A percentile compares a stretch with the other conserved stretches of the same genome.
phyloP scores from a whole-genome alignment of 257 asterid species.

The Hygrophila difformis region DNA sequence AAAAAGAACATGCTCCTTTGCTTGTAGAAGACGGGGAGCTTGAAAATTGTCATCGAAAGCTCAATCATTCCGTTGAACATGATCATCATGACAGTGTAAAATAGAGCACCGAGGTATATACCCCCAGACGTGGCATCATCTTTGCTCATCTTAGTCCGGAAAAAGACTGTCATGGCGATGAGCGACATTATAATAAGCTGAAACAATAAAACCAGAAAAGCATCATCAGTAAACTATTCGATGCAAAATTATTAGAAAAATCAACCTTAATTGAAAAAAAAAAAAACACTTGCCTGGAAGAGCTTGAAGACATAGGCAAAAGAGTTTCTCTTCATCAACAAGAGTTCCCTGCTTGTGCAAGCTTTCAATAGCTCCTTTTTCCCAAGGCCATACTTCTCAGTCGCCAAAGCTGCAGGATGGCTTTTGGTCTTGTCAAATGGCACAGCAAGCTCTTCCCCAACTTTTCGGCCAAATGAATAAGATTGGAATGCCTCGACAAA shows the following conservation, averaged over 20 bases:
- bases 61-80: constrained; percentile 60
- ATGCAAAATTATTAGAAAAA: too few species aligned
- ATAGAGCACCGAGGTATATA: constrained; percentile 43
- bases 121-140: constrained; percentile 31
- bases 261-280: too few species aligned
- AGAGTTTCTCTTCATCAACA: constrained; percentile 59
- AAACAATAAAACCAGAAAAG: too few species aligned
- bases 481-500: constrained; percentile 48
- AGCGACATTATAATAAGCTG: constrained; percentile 34
- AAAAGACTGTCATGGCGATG: constrained; percentile 39
- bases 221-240: too few species aligned
- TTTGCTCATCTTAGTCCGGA: constrained; percentile 46
- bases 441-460: constrained; percentile 32
- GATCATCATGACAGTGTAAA: constrained; percentile 29
- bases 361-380: constrained; percentile 47
- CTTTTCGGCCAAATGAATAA: constrained; percentile 21
- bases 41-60: constrained; percentile 43
- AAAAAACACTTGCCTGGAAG: constrained; percentile 46
- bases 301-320: constrained; percentile 46
- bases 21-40: constrained; percentile 62
- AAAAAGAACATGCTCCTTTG: constrained; percentile 50
- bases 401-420: constrained; percentile 59
- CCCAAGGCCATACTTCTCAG: constrained; percentile 41
- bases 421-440: constrained; percentile 50
- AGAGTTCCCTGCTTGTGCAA: constrained; percentile 39